A percentile compares a stretch with the other conserved stretches of the same genome.
Conservation (phyloP, 257 asterid species). For the Ajuga chamaepitys region DNA sequence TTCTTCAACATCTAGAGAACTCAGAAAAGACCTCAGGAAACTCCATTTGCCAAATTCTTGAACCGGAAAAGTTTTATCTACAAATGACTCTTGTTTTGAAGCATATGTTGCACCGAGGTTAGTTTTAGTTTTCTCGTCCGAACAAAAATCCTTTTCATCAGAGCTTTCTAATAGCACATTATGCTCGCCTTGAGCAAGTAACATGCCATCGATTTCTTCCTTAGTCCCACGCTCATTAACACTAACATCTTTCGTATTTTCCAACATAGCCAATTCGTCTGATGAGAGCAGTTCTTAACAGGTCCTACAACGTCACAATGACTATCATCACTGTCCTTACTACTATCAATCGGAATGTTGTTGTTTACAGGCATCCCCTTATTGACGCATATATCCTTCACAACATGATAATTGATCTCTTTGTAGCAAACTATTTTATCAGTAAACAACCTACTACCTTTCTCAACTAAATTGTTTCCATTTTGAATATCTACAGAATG, state of each 20-base stretch:
- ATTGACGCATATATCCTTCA: conserved; percentile 67
- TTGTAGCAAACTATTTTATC: conserved; percentile 45
- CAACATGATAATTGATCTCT: conserved; percentile 36
- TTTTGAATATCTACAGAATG: conserved; percentile 17
- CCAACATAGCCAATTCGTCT: conserved; percentile 21
- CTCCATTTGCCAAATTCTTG: conserved; percentile 39
- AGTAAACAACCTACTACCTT: conserved; percentile 3
- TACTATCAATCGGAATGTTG: conserved; percentile 20
- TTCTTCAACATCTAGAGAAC: conserved; percentile 24
- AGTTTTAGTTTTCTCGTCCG: conserved; percentile 19
- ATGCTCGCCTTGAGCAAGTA: conserved; percentile 15
- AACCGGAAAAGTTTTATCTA: conserved; percentile 23
- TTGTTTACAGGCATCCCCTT: conserved; percentile 36
- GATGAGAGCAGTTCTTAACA: conserved; percentile 14
- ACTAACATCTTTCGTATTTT: conserved; percentile 5
- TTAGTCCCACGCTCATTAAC: conserved; percentile 18
- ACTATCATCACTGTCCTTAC: conserved; percentile 22
- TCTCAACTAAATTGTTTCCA: conserved; percentile 18
- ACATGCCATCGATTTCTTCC: conserved; percentile 8
- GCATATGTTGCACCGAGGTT: conserved; percentile 12
- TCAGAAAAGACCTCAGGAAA: conserved; percentile 31
- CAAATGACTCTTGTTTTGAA: conserved; percentile 26
- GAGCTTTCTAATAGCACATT: conserved; percentile 16
- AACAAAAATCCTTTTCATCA: conserved; percentile 11
- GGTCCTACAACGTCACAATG: conserved; percentile 4